phyloP scores from a whole-genome alignment of 805 yeast species.

The Phaffomyces thermotolerans region DNA sequence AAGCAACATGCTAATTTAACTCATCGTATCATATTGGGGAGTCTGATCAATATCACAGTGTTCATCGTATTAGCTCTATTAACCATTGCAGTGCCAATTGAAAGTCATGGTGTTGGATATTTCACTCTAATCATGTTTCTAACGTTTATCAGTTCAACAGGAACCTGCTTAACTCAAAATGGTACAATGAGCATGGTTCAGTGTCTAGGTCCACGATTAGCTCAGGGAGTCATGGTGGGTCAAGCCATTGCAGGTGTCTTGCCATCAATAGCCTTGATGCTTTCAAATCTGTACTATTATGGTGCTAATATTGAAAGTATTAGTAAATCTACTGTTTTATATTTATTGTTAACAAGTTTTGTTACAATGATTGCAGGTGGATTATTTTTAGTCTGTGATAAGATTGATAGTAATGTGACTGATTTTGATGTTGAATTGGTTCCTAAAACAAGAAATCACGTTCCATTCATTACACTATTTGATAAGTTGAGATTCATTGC shows the following conservation, averaged over 20 bases:
- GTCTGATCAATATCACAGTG: slow-evolving; percentile 45
- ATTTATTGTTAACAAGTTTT: slow-evolving; percentile 45
- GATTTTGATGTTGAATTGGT: slow-evolving; percentile 13
- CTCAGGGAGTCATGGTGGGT: slow-evolving; percentile 91
- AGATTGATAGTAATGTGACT: slow-evolving; percentile 12
- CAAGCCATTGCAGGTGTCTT: slow-evolving; percentile 92
- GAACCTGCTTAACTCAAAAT: slow-evolving; percentile 80
- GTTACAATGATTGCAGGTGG: slow-evolving; percentile 37
- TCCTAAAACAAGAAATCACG: slow-evolving; percentile 26
- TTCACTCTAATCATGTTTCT: slow-evolving; percentile 51
- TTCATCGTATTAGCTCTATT: slow-evolving; percentile 34
- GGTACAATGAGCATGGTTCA: slow-evolving; percentile 86
- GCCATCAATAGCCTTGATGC: slow-evolving; percentile 66
- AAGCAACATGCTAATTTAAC: slow-evolving; percentile 54
- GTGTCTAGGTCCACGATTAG: slow-evolving; percentile 64
- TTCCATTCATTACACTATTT: slow-evolving; percentile 59
- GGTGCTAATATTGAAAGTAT: slow-evolving; percentile 11
- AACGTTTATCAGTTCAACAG: slow-evolving; percentile 60
- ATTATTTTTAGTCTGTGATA: slow-evolving; percentile 30
- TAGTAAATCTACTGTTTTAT: slow-evolving; percentile 23
- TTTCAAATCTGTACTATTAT: slow-evolving; percentile 35
- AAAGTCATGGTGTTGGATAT: slow-evolving; percentile 17
- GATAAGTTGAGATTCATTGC: slow-evolving; percentile 56
- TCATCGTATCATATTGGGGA: slow-evolving; percentile 53
- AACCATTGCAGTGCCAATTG: slow-evolving; percentile 17